Conservation (phyloP, 1,284 basidiomycete genomes). For the Pseudozyma tsukubaensis region DNA sequence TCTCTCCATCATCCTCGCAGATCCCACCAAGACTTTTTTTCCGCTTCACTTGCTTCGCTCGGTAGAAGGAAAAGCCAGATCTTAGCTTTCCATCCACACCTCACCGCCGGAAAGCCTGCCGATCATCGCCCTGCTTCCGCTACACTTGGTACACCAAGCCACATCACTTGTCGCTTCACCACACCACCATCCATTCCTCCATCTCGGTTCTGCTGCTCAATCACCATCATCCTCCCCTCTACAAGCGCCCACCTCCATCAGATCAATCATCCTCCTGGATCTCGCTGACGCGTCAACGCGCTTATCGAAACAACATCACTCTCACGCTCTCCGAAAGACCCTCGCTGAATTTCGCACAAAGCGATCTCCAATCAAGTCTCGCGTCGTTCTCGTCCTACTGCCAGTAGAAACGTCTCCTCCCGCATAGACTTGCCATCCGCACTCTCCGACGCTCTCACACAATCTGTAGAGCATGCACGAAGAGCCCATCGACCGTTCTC, state of each 20-base stretch:
- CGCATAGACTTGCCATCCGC: neutral
- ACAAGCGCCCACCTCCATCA: too few relatives aligned
- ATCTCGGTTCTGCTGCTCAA: too few relatives aligned
- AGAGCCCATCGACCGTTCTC: conserved; percentile 51
- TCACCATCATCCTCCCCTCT: neutral
- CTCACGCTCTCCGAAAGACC: too few relatives aligned
- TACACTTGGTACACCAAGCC: neutral
- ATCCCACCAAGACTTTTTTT: neutral
- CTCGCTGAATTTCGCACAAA: too few relatives aligned
- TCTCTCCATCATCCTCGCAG: conserved; percentile 1
- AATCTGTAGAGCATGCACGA: conserved; percentile 50
- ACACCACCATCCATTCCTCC: neutral
- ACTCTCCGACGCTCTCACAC: conserved; percentile 11
- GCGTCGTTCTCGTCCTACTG: neutral
- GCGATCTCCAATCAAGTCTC: too few relatives aligned
- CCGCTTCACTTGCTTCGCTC: conserved; percentile 14
- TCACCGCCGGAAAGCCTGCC: conserved; percentile 17
- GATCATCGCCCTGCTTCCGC: neutral
- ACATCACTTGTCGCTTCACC: neutral
- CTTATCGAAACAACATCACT: too few relatives aligned
- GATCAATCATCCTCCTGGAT: too few relatives aligned
- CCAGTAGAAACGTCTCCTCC: neutral
- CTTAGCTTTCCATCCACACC: neutral
- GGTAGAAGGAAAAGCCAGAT: conserved; percentile 7
- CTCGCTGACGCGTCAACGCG: too few relatives aligned